phyloP scores from a whole-genome alignment of 495 filamentous ascomycete species.

The Penicillium ucsense region DNA sequence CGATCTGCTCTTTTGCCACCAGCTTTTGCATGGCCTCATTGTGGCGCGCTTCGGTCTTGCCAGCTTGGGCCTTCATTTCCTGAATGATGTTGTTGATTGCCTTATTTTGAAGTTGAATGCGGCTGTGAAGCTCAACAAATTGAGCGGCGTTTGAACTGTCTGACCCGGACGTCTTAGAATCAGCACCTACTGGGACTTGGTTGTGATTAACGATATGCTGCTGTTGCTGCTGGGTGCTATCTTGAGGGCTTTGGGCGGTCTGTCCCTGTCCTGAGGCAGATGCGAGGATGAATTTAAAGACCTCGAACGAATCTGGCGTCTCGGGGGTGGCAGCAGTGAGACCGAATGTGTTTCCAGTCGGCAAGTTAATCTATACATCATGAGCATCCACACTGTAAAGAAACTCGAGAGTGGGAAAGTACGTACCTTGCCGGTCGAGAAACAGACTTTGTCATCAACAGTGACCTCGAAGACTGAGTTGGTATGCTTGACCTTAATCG shows the following conservation, averaged over 20 bases:
- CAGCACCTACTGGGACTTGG: slow-evolving; percentile 5
- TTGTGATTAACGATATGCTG: slow-evolving; percentile 25
- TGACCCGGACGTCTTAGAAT: slow-evolving; percentile 33
- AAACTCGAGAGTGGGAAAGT: neutral
- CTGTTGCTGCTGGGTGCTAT: slow-evolving; percentile 21
- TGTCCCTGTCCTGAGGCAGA: slow-evolving; percentile 29
- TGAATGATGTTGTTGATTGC: slow-evolving; percentile 60
- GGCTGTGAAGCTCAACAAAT: slow-evolving; percentile 73
- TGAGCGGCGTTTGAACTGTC: slow-evolving; percentile 47
- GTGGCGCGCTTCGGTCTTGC: slow-evolving; percentile 49
- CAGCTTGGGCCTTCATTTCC: slow-evolving; percentile 40
- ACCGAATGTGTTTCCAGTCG: slow-evolving; percentile 75
- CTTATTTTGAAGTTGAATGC: slow-evolving; percentile 66
- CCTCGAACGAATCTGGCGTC: slow-evolving; percentile 86
- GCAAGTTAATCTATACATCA: slow-evolving; percentile 50
- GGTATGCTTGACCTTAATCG: slow-evolving; percentile 62
- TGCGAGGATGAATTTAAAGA: slow-evolving; percentile 74
- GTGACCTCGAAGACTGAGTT: slow-evolving; percentile 58
- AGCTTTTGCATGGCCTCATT: slow-evolving; percentile 41
- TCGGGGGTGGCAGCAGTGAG: slow-evolving; percentile 82
- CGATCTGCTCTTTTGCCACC: slow-evolving; percentile 42
- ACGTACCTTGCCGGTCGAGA: slow-evolving; percentile 63
- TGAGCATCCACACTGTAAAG: neutral
- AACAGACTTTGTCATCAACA: slow-evolving; percentile 75
- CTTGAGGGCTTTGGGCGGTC: slow-evolving; percentile 22